Evolutionary conservation across 192 early-diverging fungal genomes (phyloP).

Genomic region (Chytriomyces confervae): DNA sequence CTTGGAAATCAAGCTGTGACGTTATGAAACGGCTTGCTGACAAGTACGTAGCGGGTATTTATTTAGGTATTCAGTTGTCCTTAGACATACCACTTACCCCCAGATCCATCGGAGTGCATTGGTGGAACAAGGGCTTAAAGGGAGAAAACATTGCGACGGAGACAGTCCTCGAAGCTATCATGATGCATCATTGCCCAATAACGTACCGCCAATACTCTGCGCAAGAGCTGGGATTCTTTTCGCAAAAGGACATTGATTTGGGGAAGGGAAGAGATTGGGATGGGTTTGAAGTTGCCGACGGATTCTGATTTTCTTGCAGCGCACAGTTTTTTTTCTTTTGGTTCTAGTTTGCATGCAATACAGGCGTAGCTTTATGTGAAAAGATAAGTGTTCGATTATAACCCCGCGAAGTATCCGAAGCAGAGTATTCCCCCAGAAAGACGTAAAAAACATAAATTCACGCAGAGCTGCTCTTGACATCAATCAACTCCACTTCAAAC

Average conservation of each 20-base stretch:
- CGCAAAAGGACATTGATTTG: neutral
- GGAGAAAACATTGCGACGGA: slow-evolving; percentile 1
- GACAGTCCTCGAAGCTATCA: neutral
- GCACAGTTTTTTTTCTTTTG: neutral
- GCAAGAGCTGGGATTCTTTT: slow-evolving; percentile 7
- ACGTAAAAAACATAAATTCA: no score
- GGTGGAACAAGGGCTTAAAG: slow-evolving; percentile 26
- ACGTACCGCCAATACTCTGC: neutral
- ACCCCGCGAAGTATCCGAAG: no score
- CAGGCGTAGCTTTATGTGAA: no score
- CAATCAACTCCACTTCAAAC: neutral
- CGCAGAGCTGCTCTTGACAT: no score
- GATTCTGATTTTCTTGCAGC: neutral
- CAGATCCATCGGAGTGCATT: slow-evolving; percentile 25
- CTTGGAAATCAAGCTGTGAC: neutral
- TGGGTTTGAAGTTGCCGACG: neutral
- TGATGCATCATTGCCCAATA: neutral
- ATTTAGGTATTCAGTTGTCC: neutral
- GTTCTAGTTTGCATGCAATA: neutral
- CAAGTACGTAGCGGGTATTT: neutral
- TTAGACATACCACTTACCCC: neutral
- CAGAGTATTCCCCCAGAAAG: no score
- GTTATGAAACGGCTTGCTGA: neutral
- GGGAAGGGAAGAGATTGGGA: neutral
- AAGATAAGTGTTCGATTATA: no score